These are phyloP conservation scores for Plasmodium reichenowi DNA, from an alignment of 169 alveolate species.

Conservation along the genomic window DNA sequence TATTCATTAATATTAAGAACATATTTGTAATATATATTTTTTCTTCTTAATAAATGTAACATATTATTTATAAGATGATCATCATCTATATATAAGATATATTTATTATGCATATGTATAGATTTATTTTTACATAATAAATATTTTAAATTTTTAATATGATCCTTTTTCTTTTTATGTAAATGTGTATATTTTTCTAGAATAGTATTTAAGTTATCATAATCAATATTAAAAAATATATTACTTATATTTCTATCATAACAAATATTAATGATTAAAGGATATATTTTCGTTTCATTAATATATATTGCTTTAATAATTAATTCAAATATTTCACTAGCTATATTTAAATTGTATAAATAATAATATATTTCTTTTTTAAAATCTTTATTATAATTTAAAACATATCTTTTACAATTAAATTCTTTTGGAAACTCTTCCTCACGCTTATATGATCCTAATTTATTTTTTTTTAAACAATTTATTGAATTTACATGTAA, in stretches of 20 bases:
- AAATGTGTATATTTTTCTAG: slow-evolving; percentile 7
- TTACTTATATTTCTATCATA: slow-evolving; percentile 34
- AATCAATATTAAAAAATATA: slow-evolving; percentile 23
- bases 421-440: neutral
- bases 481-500: slow-evolving; percentile 13
- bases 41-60: slow-evolving; percentile 43
- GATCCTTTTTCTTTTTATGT: slow-evolving; percentile 24
- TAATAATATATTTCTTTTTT: slow-evolving; percentile 29
- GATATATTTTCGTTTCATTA: slow-evolving; percentile 16
- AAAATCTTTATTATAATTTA: slow-evolving; percentile 12
- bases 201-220: slow-evolving; percentile 8
- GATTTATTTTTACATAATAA: slow-evolving; percentile 12
- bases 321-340: slow-evolving; percentile 56
- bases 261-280: slow-evolving; percentile 19
- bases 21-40: slow-evolving; percentile 26
- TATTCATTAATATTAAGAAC: slow-evolving; percentile 17
- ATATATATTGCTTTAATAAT: slow-evolving; percentile 38
- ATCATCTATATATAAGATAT: slow-evolving; percentile 30
- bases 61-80: slow-evolving; percentile 76
- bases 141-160: slow-evolving; percentile 1
- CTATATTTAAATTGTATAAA: slow-evolving; percentile 26
- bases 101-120: neutral
- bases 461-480: neutral
- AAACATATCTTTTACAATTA: too few species aligned
- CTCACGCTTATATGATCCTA: neutral